phyloP scores from a whole-genome alignment of 139 green algal species.

The Chlamydomonas schloesseri region DNA sequence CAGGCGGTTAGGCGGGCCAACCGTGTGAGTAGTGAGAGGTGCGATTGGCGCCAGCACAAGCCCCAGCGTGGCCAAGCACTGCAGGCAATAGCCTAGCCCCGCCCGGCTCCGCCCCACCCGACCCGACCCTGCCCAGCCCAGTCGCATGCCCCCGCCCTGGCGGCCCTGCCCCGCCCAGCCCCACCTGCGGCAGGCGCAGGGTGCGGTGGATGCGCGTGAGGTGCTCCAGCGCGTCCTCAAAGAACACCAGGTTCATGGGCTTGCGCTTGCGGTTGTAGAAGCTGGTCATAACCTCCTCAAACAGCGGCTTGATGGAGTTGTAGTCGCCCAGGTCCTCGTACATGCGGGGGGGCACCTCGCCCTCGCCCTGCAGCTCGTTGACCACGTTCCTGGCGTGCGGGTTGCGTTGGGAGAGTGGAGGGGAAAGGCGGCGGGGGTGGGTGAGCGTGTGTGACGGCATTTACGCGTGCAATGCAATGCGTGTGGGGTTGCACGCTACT shows the following conservation, averaged over 20 bases:
- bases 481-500: no score
- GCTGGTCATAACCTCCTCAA: slow-evolving; percentile 75
- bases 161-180: not conserved
- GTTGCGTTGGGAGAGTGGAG: not conserved
- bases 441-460: no score
- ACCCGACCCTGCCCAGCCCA: no score
- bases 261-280: slow-evolving; percentile 82
- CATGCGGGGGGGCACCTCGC: slow-evolving; percentile 59
- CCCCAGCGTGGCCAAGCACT: no score
- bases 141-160: not conserved
- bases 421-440: not conserved
- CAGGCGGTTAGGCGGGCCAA: no score
- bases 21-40: no score
- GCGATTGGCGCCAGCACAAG: no score
- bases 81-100: no score
- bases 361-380: slow-evolving; percentile 43
- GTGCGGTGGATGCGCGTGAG: slow-evolving; percentile 84
- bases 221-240: slow-evolving; percentile 90
- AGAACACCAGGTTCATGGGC: slow-evolving; percentile 87
- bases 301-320: slow-evolving; percentile 73
- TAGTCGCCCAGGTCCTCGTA: slow-evolving; percentile 85
- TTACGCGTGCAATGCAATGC: no score
- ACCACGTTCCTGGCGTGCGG: slow-evolving; percentile 41
- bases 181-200: slow-evolving; percentile 74
- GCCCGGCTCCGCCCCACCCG: no score